Base-by-base conservation (phyloP, 345 rosid genomes). In the Boechera retrofracta region DNA sequence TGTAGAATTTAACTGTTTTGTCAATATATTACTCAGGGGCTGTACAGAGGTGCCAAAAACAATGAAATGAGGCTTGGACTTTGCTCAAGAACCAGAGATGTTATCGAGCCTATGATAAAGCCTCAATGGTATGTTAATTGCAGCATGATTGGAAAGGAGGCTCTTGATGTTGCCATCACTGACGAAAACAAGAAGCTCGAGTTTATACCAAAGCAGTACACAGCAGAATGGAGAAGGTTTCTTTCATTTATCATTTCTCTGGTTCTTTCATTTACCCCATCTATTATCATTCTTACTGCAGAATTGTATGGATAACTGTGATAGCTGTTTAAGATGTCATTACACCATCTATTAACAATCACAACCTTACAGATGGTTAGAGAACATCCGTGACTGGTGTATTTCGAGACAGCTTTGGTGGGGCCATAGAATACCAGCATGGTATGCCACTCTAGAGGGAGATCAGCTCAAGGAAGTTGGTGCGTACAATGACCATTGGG, bases 401-500 rank as follows among this genome's bases (percentile, higher is more conserved):
- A 76, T 92, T 66, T 92, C 96, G 31, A 87, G 98, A 88, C 98
- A 95, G 83, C 94, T 95, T 26, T 92, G 98, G 99, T 95, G 98
- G 97, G 99, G 98, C 52, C 98, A 95, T 60, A 88, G 89, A 12
- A 84, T 95, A 54, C 99, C 97, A 54, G 99, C 98, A 15, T 95
- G 96, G 98, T 95, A 92, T 82, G 87, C 85, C 60, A 86, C 89
- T 0, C 77, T 91, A 33, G 98, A 88, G 65, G 96, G 86, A 51
- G 99, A 95, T 83, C 81, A 82, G 56, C 77, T 69, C 58, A 91
- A 86, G 84, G 96, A 95, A 79, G 41, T 88, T 21, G 98, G 97
- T 78, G 83, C 84, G 24, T 91, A 92, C 77, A 82, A 78, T 72
- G 97, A 92, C 80, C 98, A 85, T 63, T 95, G 98, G 98, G 74